Base-by-base conservation (phyloP, 2,329 filamentous ascomycete species). In the Aspergillus pseudoglaucus region DNA sequence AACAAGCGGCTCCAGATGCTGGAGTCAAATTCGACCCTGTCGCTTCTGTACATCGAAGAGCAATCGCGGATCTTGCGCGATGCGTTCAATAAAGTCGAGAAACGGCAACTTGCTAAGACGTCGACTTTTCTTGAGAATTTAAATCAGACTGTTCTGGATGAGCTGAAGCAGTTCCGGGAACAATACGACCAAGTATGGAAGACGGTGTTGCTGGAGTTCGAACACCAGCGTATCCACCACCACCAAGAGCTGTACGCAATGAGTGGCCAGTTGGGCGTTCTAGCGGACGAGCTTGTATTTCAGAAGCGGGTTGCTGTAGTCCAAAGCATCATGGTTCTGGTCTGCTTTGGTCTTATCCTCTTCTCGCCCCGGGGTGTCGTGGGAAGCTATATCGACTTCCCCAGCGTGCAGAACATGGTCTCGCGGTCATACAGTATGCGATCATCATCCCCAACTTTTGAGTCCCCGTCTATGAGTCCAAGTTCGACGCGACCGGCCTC, bases 161-260 rank as follows among this genome's bases (percentile, higher is more conserved):
- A 98, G 66, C 75, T 95, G 32, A 82, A 82, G 52, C 82, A 79
- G 44, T 85, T 93, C 53, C 81, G 88, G 45, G 82, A 84, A 49
- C 87, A 96, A 65, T 97, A 97, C 66, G 91, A 97, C 63, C 88
- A 96, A 62, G 83, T 97, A 10, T 97, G 91, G 90, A 90, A 95
- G 68, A 91, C 87, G 17, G 96, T 94, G 9, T 85, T 96, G 18
- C 84, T 95, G 47, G 90, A 94, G 25, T 80, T 97, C 12, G 90
- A 96, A 64, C 84, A 83, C 38, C 91, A 96, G 66, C 84, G 89
- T 38, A 87, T 95, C 62, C 84, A 89, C 57, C 88, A 88, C 14
- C 83, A 90, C 61, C 79, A 83, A 47, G 90, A 97, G 63, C 85
- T 95, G 51, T 77, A 90, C 38, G 90, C 90, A 3, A 77, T 97